Conservation (phyloP, 83 land plant genomes). For the Diphasiastrum complanatum region DNA sequence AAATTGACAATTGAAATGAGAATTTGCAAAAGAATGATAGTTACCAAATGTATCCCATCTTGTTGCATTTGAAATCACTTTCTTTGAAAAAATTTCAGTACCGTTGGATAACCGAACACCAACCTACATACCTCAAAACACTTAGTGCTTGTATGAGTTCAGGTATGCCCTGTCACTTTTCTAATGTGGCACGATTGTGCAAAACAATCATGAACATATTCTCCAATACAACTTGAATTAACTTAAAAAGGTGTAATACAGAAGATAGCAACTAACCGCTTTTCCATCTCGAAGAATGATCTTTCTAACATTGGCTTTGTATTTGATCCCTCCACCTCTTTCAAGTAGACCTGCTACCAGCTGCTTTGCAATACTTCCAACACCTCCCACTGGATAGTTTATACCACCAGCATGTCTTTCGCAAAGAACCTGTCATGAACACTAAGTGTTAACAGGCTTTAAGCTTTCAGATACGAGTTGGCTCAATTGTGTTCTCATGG, state of each 20-base stretch:
- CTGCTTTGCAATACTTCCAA: conserved; percentile 80
- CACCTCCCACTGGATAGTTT: conserved; percentile 96
- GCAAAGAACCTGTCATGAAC: conserved; percentile 64
- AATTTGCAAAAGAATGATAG: neutral
- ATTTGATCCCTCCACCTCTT: conserved; percentile 71
- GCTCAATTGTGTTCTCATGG: too few species aligned
- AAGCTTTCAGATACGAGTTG: too few species aligned
- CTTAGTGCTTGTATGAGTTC: neutral
- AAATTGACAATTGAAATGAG: neutral
- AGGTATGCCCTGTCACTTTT: neutral
- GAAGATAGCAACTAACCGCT: conserved; percentile 95
- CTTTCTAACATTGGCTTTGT: conserved; percentile 80
- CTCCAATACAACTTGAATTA: too few species aligned
- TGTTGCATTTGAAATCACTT: conserved; percentile 92
- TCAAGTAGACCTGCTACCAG: conserved; percentile 82
- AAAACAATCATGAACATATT: too few species aligned
- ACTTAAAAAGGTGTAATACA: too few species aligned
- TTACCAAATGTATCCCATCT: conserved; percentile 99
- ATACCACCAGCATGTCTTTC: conserved; percentile 97
- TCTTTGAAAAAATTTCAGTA: conserved; percentile 59
- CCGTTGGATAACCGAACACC: conserved; percentile 90
- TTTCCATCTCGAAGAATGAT: conserved; percentile 58
- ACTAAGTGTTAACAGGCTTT: too few species aligned
- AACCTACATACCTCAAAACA: conserved; percentile 38
- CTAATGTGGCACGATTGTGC: neutral